These are phyloP conservation scores for Scortechinia acanthostroma DNA, from an alignment of 2,329 filamentous ascomycete species.

Conservation along the genomic window DNA sequence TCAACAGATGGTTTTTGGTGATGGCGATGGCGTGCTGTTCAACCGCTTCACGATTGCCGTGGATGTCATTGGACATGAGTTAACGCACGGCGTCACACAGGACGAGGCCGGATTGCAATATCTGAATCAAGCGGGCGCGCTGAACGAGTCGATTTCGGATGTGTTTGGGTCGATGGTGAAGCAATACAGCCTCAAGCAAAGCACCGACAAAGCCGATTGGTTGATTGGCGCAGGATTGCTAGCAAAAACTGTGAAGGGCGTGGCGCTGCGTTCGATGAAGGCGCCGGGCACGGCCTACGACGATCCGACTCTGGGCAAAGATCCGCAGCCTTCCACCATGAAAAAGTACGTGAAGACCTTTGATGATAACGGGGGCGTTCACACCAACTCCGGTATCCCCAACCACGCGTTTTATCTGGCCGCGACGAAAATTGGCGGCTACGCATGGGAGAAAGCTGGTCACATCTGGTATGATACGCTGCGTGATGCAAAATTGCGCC, in stretches of 20 bases:
- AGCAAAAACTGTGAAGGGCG: conserved; percentile 37
- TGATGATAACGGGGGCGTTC: conserved; percentile 43
- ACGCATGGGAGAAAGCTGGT: conserved; percentile 43
- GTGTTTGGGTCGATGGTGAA: conserved; percentile 50
- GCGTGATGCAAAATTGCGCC: conserved; percentile 29
- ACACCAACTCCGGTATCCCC: conserved; percentile 47
- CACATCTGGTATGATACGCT: conserved; percentile 43
- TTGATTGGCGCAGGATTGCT: conserved; percentile 44
- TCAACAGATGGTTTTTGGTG: conserved; percentile 52
- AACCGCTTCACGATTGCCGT: conserved; percentile 41
- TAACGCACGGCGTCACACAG: conserved; percentile 46
- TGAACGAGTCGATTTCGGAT: conserved; percentile 49
- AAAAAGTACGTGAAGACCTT: conserved; percentile 25
- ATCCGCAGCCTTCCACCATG: conserved; percentile 42
- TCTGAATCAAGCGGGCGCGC: conserved; percentile 38
- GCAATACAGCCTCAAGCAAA: conserved; percentile 37
- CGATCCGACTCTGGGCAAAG: conserved; percentile 40
- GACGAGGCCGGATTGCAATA: conserved; percentile 40
- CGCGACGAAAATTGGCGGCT: conserved; percentile 37
- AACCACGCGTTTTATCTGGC: conserved; percentile 47
- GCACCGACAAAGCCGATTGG: conserved; percentile 39
- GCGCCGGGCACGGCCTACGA: conserved; percentile 41
- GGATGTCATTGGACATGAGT: conserved; percentile 49
- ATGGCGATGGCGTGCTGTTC: conserved; percentile 40
- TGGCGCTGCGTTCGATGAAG: conserved; percentile 45